phyloP scores from a whole-genome alignment of 2,329 filamentous ascomycete genomes.

The Colletotrichum scovillei region DNA sequence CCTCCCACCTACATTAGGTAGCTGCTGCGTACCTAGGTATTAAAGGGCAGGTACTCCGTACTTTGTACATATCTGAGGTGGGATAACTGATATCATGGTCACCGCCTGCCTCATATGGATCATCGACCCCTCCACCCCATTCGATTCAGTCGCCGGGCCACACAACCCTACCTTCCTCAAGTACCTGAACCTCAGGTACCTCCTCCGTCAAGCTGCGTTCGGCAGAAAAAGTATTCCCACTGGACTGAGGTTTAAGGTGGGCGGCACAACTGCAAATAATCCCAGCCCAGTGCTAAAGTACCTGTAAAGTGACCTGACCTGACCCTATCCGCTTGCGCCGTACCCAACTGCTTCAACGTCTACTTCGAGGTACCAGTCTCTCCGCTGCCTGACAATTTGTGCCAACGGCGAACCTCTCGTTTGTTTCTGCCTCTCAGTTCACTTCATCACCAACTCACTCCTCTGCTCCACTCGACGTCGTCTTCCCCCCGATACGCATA shows the following conservation, averaged over 20 bases:
- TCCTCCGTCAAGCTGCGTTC: background rate
- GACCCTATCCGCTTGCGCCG: background rate
- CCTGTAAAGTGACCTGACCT: background rate
- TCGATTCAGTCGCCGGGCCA: conserved; percentile 5
- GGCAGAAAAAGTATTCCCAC: conserved; percentile 3
- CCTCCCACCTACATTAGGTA: no score
- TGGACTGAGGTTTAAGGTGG: background rate
- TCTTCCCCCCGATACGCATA: background rate
- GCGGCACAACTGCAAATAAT: background rate
- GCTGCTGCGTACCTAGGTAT: background rate
- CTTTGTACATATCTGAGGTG: background rate
- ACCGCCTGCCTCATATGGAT: conserved; percentile 11
- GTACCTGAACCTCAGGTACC: background rate
- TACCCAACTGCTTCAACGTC: background rate
- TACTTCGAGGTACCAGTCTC: conserved; percentile 2
- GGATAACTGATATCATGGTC: background rate
- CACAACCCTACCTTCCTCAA: conserved; percentile 12
- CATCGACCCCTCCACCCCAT: conserved; percentile 10
- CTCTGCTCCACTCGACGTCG: background rate
- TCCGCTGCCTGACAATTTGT: conserved; percentile 10
- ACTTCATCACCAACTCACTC: background rate
- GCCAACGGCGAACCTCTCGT: conserved; percentile 6
- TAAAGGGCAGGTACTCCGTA: background rate
- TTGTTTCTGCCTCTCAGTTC: background rate
- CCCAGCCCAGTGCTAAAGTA: background rate